Percentiles rank a stretch among this genome's conserved stretches.
These are phyloP conservation scores for Platanthera zijinensis DNA, from an alignment of 106 monocot species.

Conservation along the genomic window DNA sequence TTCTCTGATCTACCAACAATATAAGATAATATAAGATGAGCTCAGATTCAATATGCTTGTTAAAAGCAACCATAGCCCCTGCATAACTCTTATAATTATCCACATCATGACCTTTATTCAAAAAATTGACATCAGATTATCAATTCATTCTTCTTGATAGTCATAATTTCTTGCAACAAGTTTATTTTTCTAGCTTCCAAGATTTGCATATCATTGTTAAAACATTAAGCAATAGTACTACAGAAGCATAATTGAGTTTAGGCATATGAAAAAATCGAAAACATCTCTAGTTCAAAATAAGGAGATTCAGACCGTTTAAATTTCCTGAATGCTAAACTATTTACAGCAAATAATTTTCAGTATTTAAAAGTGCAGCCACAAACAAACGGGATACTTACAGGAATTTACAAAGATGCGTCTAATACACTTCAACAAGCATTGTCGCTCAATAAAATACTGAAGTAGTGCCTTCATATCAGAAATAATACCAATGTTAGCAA, in stretches of 20 bases:
- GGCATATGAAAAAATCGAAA: not conserved
- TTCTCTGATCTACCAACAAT: too few species aligned
- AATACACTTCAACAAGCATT: conserved; percentile 88
- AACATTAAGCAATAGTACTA: not conserved
- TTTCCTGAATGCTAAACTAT: not conserved
- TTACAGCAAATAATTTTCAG: not conserved
- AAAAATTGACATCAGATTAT: too few species aligned
- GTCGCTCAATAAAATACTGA: conserved; percentile 83
- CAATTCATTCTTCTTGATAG: too few species aligned
- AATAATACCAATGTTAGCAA: conserved; percentile 15
- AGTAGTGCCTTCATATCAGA: conserved; percentile 43
- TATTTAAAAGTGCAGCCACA: not conserved
- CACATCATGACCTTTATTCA: too few species aligned
- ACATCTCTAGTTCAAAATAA: not conserved
- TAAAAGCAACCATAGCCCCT: too few species aligned
- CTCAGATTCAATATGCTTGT: too few species aligned
- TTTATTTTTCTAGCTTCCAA: not conserved
- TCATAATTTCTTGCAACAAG: not conserved
- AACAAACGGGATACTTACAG: conserved; percentile 40
- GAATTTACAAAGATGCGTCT: conserved; percentile 62
- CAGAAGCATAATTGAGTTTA: not conserved
- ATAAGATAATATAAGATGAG: too few species aligned
- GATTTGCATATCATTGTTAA: not conserved
- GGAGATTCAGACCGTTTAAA: not conserved
- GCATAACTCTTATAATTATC: too few species aligned